Evolutionary conservation across 1,139 yeast genomes (phyloP), one percentile per base, ranked within the genome.

Genomic region (Protomyces inundatus): DNA sequence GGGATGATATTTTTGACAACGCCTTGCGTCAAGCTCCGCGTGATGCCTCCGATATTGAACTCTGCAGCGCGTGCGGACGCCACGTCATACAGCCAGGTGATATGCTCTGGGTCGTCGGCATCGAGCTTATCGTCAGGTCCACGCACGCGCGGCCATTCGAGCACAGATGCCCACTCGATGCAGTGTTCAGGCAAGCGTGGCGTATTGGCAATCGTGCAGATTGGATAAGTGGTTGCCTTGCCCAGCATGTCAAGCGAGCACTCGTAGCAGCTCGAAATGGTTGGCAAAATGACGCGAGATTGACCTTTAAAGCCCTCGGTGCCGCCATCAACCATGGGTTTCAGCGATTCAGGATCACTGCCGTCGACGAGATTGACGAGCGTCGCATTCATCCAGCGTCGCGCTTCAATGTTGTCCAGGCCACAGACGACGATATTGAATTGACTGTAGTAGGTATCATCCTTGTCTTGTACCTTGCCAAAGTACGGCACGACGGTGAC

Each of bases 301-400:
- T 93, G 97, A 3, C 98, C 98, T 68, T 89, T 82, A 71, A 93
- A 87, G 0, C 98, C 98, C 72, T 93, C 98, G 0, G 97, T 88
- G 2, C 98, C 98, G 1, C 98, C 98, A 72, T 93, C 98, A 39
- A 93, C 84, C 72, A 93, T 76, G 0, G 98, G 97, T 51, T 89
- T 86, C 39, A 88, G 75, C 0, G 79, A 75, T 55, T 81, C 82
- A 40, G 83, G 83, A 62, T 81, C 80, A 5, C 78, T 75, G 10
- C 66, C 64, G 66, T 81, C 84, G 5, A 87, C 88, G 71, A 89
- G 71, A 4, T 83, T 78, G 1, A 88, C 84, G 54, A 93, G 75
- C 6, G 85, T 84, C 16, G 89, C 85, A 74, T 91, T 93, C 67
- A 91, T 87, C 95, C 96, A 91, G 63, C 98, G 77, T 50, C 98